These are phyloP conservation scores for Saccharomycopsis guyanensis DNA, from an alignment of 805 yeast species.

Conservation along the genomic window DNA sequence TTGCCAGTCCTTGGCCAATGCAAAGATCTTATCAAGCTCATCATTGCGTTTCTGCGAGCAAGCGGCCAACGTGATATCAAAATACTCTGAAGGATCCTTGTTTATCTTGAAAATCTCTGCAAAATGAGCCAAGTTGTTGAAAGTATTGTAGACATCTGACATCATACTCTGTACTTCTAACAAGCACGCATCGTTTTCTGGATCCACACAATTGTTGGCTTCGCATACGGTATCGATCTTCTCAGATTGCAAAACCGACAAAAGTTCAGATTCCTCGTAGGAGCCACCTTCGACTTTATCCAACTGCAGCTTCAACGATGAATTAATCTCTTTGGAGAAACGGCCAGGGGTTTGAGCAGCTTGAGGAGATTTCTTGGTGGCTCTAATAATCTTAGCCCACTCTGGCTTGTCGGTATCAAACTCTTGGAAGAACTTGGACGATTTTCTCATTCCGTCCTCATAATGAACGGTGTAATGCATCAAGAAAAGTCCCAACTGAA, in stretches of 20 bases:
- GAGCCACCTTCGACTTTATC: not conserved
- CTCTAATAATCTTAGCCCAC: not conserved
- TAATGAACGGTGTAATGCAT: constrained; percentile 1
- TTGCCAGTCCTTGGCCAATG: constrained; percentile 9
- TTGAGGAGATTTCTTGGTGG: not conserved
- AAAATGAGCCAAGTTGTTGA: constrained; percentile 8
- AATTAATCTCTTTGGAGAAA: not conserved
- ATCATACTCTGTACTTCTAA: constrained; percentile 6
- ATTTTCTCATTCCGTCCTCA: constrained; percentile 15
- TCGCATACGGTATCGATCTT: not conserved
- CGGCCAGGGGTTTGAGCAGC: not conserved
- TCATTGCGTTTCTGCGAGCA: not conserved
- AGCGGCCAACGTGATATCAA: constrained; percentile 9
- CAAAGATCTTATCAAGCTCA: constrained; percentile 4
- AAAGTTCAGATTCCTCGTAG: not conserved
- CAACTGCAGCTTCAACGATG: not conserved
- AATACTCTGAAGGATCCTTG: constrained; percentile 14
- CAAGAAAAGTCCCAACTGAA: constrained; percentile 17
- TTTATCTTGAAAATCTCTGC: constrained; percentile 6
- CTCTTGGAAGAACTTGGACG: constrained; percentile 8
- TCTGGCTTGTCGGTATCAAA: not conserved
- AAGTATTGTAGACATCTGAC: constrained; percentile 8
- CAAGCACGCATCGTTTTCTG: not conserved
- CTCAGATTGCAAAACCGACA: not conserved
- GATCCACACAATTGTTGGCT: not conserved